A percentile compares a stretch with the other conserved stretches of the same genome.
Evolutionary conservation across 106 monocot species (phyloP).

Genomic region (Allium fistulosum): DNA sequence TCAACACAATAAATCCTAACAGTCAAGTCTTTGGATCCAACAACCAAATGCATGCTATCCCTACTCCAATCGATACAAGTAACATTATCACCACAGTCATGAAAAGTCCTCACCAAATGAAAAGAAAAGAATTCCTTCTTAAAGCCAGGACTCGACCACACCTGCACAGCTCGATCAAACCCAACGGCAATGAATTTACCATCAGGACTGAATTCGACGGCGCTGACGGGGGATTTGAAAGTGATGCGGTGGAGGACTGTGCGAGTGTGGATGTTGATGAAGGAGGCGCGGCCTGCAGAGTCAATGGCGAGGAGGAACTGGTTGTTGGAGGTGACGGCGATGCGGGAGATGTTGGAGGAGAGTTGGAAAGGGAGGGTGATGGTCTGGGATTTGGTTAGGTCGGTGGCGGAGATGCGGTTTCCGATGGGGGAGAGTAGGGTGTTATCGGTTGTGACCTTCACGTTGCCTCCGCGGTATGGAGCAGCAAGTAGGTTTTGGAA

Average conservation of each 20-base stretch:
- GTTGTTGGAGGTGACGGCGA: conserved; percentile 55
- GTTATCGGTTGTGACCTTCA: conserved; percentile 37
- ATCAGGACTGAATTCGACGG: conserved; percentile 64
- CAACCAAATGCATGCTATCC: conserved; percentile 62
- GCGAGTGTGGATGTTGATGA: conserved; percentile 65
- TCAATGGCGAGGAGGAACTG: conserved; percentile 67
- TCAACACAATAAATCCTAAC: conserved; percentile 46
- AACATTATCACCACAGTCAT: conserved; percentile 37
- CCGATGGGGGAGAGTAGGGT: conserved; percentile 67
- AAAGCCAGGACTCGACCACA: conserved; percentile 82
- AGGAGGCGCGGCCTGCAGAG: conserved; percentile 41
- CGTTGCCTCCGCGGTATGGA: conserved; percentile 87
- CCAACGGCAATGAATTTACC: conserved; percentile 70
- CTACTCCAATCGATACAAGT: conserved; percentile 76
- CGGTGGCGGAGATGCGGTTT: conserved; percentile 76
- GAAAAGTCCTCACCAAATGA: conserved; percentile 52
- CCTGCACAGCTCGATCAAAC: conserved; percentile 66
- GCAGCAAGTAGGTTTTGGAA: conserved; percentile 96
- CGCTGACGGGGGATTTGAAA: conserved; percentile 51
- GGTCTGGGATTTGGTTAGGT: conserved; percentile 58
- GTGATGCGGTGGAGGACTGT: conserved; percentile 69
- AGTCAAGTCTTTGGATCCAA: conserved; percentile 77
- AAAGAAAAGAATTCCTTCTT: conserved; percentile 85
- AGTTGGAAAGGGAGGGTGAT: conserved; percentile 76
- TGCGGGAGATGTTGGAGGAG: conserved; percentile 58